Evolutionary conservation across 441 rosid species (phyloP).

Genomic region (Kokia cookei): DNA sequence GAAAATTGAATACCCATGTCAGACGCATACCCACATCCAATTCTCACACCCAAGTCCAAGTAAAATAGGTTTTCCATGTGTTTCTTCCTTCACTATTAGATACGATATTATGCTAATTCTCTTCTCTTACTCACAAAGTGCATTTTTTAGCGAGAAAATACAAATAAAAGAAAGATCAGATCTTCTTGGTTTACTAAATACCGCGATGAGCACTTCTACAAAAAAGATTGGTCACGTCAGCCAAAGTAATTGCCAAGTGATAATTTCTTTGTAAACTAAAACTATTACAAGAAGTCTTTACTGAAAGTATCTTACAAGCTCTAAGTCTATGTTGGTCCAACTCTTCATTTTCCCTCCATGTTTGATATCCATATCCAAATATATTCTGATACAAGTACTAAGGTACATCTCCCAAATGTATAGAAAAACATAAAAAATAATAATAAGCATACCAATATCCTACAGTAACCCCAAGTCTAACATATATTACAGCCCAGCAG

Average conservation of each 20-base stretch:
- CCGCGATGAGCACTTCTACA: neutral
- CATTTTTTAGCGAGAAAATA: neutral
- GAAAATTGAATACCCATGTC: neutral
- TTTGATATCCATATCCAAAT: neutral
- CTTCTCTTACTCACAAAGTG: neutral
- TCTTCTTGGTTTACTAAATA: neutral
- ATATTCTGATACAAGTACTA: neutral
- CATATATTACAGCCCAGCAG: neutral
- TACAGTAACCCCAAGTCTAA: neutral
- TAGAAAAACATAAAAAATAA: neutral
- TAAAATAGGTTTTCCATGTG: neutral
- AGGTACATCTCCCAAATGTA: neutral
- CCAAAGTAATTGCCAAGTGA: neutral
- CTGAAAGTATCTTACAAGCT: neutral
- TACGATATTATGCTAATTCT: neutral
- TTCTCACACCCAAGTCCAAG: neutral
- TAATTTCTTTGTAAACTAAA: neutral
- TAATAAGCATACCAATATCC: neutral
- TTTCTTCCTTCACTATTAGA: neutral
- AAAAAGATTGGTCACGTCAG: neutral
- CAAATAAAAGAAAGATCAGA: neutral
- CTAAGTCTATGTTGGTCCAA: neutral
- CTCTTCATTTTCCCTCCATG: neutral
- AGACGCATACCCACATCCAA: neutral
- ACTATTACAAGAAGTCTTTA: neutral